These are phyloP conservation scores for Erodium moschatum DNA, from an alignment of 441 rosid species.

Conservation along the genomic window DNA sequence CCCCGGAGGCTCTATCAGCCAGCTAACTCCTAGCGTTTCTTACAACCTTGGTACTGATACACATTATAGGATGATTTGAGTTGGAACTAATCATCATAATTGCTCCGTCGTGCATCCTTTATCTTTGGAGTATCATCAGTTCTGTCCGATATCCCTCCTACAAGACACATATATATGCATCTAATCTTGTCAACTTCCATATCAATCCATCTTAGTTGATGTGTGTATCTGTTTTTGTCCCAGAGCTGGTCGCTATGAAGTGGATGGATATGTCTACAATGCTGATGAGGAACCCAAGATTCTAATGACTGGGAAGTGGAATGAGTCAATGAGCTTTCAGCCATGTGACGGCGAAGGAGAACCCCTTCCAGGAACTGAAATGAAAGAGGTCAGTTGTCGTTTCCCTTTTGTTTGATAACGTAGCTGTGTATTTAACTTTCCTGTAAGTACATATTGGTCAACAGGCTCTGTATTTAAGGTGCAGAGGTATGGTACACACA, in stretches of 20 bases:
- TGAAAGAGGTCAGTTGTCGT: constrained; percentile 49
- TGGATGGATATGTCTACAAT: constrained; percentile 91
- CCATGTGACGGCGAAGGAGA: constrained; percentile 93
- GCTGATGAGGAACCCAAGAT: constrained; percentile 88
- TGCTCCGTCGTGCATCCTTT: not conserved
- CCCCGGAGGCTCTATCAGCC: too few relatives aligned
- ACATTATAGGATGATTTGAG: not conserved
- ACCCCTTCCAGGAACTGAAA: constrained; percentile 79
- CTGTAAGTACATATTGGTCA: not conserved
- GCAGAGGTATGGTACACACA: too few relatives aligned
- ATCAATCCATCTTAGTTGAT: not conserved
- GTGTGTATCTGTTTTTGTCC: constrained; percentile 8
- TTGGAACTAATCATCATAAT: not conserved
- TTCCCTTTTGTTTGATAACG: not conserved
- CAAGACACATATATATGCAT: not conserved
- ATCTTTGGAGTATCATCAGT: not conserved
- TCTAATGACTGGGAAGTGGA: constrained; percentile 97
- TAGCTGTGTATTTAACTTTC: not conserved
- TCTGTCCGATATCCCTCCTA: not conserved
- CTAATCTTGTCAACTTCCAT: not conserved
- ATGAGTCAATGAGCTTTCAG: constrained; percentile 76
- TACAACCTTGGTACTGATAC: not conserved
- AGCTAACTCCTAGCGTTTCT: too few relatives aligned
- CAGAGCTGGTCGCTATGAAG: constrained; percentile 97
- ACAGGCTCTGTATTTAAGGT: not conserved